phyloP scores from a whole-genome alignment of 2,329 filamentous ascomycete species.

The Colletotrichum sp. region DNA sequence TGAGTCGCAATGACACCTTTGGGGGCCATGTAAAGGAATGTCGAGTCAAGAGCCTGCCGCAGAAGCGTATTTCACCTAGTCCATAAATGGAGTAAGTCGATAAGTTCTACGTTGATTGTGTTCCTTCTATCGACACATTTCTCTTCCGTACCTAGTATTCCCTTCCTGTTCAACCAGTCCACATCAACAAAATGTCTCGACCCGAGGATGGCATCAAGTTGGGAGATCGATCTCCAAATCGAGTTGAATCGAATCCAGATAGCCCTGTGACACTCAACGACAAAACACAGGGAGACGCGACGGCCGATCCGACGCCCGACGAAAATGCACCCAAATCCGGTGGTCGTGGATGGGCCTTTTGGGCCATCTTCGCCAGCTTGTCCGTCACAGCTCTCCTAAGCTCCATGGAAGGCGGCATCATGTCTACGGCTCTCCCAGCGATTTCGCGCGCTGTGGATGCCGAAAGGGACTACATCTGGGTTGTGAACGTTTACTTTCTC shows the following conservation, averaged over 20 bases:
- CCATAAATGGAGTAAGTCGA: neutral
- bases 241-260: neutral
- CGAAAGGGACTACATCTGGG: conserved; percentile 28
- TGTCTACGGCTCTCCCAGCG: conserved; percentile 33
- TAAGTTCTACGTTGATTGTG: neutral
- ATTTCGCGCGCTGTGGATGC: conserved; percentile 25
- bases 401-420: conserved; percentile 30
- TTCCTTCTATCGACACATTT: neutral
- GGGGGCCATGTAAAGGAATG: neutral
- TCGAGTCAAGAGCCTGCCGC: neutral
- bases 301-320: neutral
- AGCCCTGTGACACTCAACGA: neutral
- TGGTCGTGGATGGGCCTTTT: conserved; percentile 27
- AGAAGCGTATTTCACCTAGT: neutral
- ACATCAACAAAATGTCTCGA: neutral
- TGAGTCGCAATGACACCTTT: neutral
- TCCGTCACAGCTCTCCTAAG: conserved; percentile 27
- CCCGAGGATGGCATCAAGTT: neutral
- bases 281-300: neutral
- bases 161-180: neutral
- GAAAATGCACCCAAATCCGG: neutral
- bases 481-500: conserved; percentile 6
- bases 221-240: neutral
- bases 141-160: neutral
- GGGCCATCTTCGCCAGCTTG: conserved; percentile 25